Base-by-base conservation (phyloP, 139 green algal genomes). In the Chlamydomonas sp. region DNA sequence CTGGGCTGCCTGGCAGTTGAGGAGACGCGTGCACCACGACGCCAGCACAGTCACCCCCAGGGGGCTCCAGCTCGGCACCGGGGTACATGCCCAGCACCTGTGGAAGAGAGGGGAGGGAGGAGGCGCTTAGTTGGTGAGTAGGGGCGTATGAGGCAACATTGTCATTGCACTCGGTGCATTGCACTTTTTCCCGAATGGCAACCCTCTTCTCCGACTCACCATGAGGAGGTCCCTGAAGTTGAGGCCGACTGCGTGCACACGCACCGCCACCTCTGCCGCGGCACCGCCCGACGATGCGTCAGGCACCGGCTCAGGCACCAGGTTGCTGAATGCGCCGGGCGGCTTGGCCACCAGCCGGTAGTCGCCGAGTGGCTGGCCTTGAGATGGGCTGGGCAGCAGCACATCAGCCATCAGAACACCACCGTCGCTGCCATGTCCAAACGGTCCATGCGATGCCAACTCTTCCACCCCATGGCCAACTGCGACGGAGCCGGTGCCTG, bases 221-320 rank as follows among this genome's bases (percentile, higher is more conserved):
- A 69, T 88, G 37, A 86, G 79, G 62, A 89, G 78, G 64, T 91
- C 85, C 50, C 85, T 72, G 87, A 95, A 94, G 75, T 94, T 94
- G 62, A 94, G 65, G 0, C 89, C 88, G 39, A 95, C 84, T 24
- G 86, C 88, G 35, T 74, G 70, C n/a, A 96, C 89, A 4, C 72
- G 49, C 39, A 96, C 33, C 28, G 80, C 50, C 50, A 89, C 47
- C 47, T 78, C 74, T n/a, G n/a, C n/a, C n/a, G n/a, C n/a, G n/a
- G n/a, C n/a, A n/a, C n/a, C n/a, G 33, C 69, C 81, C 0, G 64
- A 13, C 38, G 49, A 58, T 31, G 67, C 10, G 1, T 30, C 3
- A 5, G 66, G 22, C 47, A 83, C 64, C 26, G 74, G 33, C 13
- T 35, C 8, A 2, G 83, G 78, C 37, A 83, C 73, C 48, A 89